These are phyloP conservation scores for Penicillium sp. DNA, from an alignment of 2,329 filamentous ascomycete species.

Conservation along the genomic window DNA sequence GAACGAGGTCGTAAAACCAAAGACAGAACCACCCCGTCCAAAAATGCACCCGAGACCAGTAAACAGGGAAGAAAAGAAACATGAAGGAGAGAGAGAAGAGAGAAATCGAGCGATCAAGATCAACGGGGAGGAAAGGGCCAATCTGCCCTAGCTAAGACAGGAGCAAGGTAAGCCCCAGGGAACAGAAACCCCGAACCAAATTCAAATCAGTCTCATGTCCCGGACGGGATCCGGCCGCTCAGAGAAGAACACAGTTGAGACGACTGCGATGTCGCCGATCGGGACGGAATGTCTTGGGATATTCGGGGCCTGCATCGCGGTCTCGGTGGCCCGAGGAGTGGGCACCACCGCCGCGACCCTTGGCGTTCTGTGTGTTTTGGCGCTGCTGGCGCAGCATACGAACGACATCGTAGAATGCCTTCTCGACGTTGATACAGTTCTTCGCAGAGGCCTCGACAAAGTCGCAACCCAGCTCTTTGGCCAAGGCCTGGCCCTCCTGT, in stretches of 20 bases:
- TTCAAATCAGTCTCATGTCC: constrained; percentile 5
- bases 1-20: constrained; percentile 27
- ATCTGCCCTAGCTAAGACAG: neutral
- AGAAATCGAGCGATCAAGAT: neutral
- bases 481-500: constrained; percentile 89
- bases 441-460: constrained; percentile 97
- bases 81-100: neutral
- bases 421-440: constrained; percentile 98
- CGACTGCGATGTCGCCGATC: constrained; percentile 41
- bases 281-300: constrained; percentile 42
- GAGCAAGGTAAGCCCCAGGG: constrained; percentile 10
- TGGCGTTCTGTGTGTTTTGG: constrained; percentile 50
- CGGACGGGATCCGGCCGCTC: constrained; percentile 28
- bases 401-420: constrained; percentile 97
- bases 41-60: constrained; percentile 30
- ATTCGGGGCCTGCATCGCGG: constrained; percentile 41
- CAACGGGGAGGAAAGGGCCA: constrained; percentile 11
- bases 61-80: constrained; percentile 1
- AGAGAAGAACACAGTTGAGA: constrained; percentile 43
- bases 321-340: constrained; percentile 40
- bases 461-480: constrained; percentile 89
- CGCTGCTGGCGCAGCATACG: constrained; percentile 83
- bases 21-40: constrained; percentile 28
- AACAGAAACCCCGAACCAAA: constrained; percentile 16
- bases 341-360: constrained; percentile 25